Conservation (phyloP, 2,329 filamentous ascomycete genomes). For the Paramyrothecium roridum region DNA sequence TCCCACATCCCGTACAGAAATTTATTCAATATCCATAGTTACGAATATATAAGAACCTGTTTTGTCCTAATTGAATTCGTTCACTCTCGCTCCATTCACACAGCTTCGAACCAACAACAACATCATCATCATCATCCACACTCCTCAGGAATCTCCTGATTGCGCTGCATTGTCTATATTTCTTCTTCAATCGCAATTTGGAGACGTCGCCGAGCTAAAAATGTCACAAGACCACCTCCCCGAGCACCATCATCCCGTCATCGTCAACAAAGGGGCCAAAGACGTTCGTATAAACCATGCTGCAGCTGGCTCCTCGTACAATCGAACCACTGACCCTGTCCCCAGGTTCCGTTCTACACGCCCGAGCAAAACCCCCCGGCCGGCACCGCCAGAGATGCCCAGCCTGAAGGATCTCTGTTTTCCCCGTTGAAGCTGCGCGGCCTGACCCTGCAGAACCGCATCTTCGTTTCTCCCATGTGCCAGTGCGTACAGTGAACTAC, state of each 20-base stretch:
- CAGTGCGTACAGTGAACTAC: slow-evolving; percentile 24
- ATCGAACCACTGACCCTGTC: neutral
- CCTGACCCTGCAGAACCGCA: slow-evolving; percentile 41
- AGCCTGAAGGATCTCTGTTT: slow-evolving; percentile 30
- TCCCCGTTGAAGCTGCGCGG: slow-evolving; percentile 39
- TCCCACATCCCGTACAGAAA: too few species aligned
- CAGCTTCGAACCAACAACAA: too few species aligned
- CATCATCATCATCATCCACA: too few species aligned
- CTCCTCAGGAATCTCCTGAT: too few species aligned
- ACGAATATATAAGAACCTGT: too few species aligned
- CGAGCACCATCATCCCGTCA: neutral
- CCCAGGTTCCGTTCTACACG: slow-evolving; percentile 18
- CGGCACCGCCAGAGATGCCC: slow-evolving; percentile 17
- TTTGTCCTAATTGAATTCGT: too few species aligned
- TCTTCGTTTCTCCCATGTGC: slow-evolving; percentile 46
- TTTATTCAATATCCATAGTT: too few species aligned
- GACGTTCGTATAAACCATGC: slow-evolving; percentile 6
- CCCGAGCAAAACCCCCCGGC: slow-evolving; percentile 18
- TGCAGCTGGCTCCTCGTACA: neutral
- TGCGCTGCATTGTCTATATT: too few species aligned
- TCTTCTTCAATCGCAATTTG: too few species aligned
- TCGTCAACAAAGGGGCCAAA: slow-evolving; percentile 16
- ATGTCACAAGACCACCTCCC: slow-evolving; percentile 4
- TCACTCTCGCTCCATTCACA: too few species aligned
- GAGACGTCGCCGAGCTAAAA: neutral